A percentile compares a stretch with the other conserved stretches of the same genome.
Conservation (phyloP, 805 yeast genomes). For the Candida maltosa region DNA sequence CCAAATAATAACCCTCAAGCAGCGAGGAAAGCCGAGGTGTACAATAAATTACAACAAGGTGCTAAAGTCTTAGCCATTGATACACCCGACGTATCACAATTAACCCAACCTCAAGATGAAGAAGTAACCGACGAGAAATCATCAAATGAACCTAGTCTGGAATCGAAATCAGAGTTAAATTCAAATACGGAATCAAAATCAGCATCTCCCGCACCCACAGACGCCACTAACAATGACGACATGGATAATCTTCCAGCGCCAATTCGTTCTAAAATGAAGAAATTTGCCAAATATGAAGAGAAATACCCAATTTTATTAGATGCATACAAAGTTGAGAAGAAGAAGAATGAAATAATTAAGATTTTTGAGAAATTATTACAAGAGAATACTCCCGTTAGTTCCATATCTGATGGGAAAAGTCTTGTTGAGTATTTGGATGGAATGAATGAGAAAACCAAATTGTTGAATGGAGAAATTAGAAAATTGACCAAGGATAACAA, state of each 20-base stretch:
- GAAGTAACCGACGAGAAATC: constrained; percentile 12
- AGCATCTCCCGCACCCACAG: constrained; percentile 1
- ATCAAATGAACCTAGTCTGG: constrained; percentile 9
- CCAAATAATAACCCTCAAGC: constrained; percentile 5
- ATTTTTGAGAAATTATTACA: constrained; percentile 66
- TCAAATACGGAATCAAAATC: constrained; percentile 4
- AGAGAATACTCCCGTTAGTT: constrained; percentile 78
- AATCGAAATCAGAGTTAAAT: constrained; percentile 1
- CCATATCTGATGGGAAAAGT: constrained; percentile 68
- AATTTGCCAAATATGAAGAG: constrained; percentile 82
- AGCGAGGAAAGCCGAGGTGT: constrained; percentile 12
- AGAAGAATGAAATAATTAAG: constrained; percentile 55
- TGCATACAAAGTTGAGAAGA: constrained; percentile 82
- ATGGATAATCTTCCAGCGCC: constrained; percentile 52
- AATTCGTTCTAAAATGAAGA: constrained; percentile 60
- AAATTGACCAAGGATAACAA: constrained; percentile 34
- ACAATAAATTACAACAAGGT: constrained; percentile 30
- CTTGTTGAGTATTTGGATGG: constrained; percentile 69
- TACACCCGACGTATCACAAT: constrained; percentile 47
- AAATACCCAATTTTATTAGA: constrained; percentile 82
- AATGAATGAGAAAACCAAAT: constrained; percentile 52
- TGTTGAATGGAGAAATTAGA: constrained; percentile 66
- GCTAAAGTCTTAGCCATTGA: constrained; percentile 31
- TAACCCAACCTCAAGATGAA: constrained; percentile 48
- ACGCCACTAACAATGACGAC: constrained; percentile 18